Conservation (phyloP, 2,329 filamentous ascomycete species). For the Periconia macrospinosa region DNA sequence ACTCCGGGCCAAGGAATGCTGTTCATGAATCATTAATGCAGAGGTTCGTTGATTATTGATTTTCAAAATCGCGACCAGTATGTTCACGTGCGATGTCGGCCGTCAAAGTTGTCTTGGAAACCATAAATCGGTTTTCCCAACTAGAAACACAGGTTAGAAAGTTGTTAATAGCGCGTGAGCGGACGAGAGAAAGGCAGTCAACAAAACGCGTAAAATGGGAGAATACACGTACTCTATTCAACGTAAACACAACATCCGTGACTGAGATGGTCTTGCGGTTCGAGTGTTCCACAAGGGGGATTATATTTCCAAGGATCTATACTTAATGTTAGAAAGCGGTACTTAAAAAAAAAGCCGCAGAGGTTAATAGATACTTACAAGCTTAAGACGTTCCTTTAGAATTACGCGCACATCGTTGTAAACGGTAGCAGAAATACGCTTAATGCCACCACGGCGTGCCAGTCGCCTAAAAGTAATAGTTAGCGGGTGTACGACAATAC, state of each 20-base stretch:
- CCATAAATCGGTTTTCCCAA: constrained; percentile 27
- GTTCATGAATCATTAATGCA: too few species aligned
- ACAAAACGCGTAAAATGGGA: neutral
- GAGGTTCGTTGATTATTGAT: too few species aligned
- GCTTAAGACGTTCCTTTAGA: constrained; percentile 53
- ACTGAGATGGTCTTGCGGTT: constrained; percentile 35
- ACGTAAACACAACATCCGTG: constrained; percentile 31
- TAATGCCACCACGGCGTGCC: constrained; percentile 75
- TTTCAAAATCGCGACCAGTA: neutral
- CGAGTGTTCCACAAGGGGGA: constrained; percentile 26
- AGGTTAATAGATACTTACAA: constrained; percentile 16
- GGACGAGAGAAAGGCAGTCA: neutral
- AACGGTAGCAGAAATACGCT: constrained; percentile 66
- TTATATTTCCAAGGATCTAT: constrained; percentile 27
- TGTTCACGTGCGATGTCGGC: neutral
- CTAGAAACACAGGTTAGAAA: constrained; percentile 11
- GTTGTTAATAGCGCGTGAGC: neutral
- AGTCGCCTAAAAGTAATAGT: constrained; percentile 55
- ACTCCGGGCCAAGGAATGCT: too few species aligned
- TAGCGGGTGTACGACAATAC: constrained; percentile 3
- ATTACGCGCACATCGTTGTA: constrained; percentile 64
- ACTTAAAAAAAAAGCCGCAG: too few species aligned
- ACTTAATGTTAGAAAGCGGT: neutral
- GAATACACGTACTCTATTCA: constrained; percentile 29
- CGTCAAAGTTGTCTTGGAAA: constrained; percentile 21